Percentiles rank a stretch among this genome's conserved stretches.
Conservation (phyloP, 2,329 filamentous ascomycete genomes). For the Zymoseptoria crescenta region DNA sequence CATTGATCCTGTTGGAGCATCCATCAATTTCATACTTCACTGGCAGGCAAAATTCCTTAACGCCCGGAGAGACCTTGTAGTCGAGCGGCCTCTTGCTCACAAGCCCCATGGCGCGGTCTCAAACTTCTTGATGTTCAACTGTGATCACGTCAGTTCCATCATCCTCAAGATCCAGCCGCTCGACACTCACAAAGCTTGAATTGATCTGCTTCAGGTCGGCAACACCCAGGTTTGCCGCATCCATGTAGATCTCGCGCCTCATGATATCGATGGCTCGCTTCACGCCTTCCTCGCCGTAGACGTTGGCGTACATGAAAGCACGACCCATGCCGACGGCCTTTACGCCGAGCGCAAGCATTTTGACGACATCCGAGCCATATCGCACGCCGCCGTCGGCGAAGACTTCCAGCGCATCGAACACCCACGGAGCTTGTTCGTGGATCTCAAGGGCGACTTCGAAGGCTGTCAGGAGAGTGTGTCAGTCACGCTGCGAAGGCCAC, state of each 20-base stretch:
- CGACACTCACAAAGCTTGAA: background rate
- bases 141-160: background rate
- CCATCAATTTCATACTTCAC: background rate
- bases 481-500: background rate
- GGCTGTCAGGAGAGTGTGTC: conserved; percentile 29
- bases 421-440: conserved; percentile 44
- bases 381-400: conserved; percentile 35
- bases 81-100: background rate
- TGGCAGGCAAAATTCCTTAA: background rate
- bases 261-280: conserved; percentile 41
- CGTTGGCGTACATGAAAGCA: conserved; percentile 46
- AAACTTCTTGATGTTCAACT: background rate
- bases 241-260: conserved; percentile 41
- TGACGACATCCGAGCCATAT: conserved; percentile 33
- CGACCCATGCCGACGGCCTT: conserved; percentile 41
- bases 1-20: background rate
- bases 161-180: background rate
- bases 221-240: conserved; percentile 16
- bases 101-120: background rate
- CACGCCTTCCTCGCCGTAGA: conserved; percentile 55
- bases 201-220: conserved; percentile 11
- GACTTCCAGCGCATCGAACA: conserved; percentile 34
- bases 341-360: conserved; percentile 35
- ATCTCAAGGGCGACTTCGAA: conserved; percentile 72
- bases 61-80: background rate